Evolutionary conservation across 1,139 yeast species (phyloP), one percentile per base, ranked within the genome.

Genomic region (Kurtzmaniella quercitrusa): DNA sequence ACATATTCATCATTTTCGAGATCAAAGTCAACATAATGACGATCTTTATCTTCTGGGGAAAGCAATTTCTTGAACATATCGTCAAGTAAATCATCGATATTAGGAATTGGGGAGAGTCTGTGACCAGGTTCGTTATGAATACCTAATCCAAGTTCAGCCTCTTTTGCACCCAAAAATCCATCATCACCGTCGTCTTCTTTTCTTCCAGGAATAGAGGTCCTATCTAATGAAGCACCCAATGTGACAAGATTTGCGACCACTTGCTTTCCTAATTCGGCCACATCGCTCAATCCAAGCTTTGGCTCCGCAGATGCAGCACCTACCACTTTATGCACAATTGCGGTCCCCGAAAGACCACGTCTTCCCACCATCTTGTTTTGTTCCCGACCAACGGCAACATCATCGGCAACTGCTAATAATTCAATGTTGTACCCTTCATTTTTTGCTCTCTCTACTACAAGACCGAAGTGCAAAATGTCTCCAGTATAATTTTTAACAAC

Each of bases 111-210:
- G 16, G 79, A 73, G 40, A 85, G 63, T 52, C 84, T 79, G 50
- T 79, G 72, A 46, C 97, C 97, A 0, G 96, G 94, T 60, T 91
- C 98, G 58, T 91, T 91, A 63, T 91, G 98, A 49, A 91, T 91
- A 41, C 98, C 98, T 81, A 91, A 84, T 23, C 98, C 98, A 50
- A 91, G 73, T 63, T 91, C 98, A 54, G 85, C 84, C 60, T 88
- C 90, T 45, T 78, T 66, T 2, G 58, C 60, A 5, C 61, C 65
- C 38, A 75, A 66, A 48, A 68, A 65, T 38, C 67, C 70, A 34
- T 64, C 65, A 49, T 83, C 75, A 12, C 77, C 72, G 51, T 78
- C 83, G 45, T 73, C 56, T 3, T 51, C 56, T 6, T 48, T 31
- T 48, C 83, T 77, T 6, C 95, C 96, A 2, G 98, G 97, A 37